phyloP scores from a whole-genome alignment of 129 eudicot species.

The Escallonia herrerae region DNA sequence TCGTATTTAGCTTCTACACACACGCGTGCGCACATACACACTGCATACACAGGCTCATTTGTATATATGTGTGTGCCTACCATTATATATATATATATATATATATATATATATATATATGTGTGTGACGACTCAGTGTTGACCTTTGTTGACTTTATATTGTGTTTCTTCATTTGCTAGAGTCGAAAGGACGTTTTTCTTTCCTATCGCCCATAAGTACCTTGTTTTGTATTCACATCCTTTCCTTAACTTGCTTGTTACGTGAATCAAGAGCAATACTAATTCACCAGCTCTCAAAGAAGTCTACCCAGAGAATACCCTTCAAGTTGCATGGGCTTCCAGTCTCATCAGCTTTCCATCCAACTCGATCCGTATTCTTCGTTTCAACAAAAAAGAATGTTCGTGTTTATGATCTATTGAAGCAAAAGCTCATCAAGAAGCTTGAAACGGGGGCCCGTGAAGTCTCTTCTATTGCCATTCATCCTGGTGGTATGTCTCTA shows the following conservation, averaged over 20 bases:
- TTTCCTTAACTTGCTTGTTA: slow-evolving; percentile 52
- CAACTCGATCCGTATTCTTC: slow-evolving; percentile 78
- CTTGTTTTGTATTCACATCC: too few species aligned
- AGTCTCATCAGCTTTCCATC: slow-evolving; percentile 82
- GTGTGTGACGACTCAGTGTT: too few species aligned
- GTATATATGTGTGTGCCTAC: too few species aligned
- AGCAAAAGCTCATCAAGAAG: slow-evolving; percentile 47
- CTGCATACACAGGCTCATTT: too few species aligned
- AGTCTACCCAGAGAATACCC: slow-evolving; percentile 64
- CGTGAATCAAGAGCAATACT: slow-evolving; percentile 79
- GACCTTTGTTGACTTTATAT: too few species aligned
- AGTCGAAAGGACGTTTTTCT: too few species aligned
- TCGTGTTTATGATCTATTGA: slow-evolving; percentile 56
- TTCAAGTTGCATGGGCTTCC: slow-evolving; percentile 89
- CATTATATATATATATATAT: too few species aligned
- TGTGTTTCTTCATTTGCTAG: too few species aligned
- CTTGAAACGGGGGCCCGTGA: slow-evolving; percentile 53
- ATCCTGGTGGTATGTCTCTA: slow-evolving; percentile 73
- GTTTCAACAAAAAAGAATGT: slow-evolving; percentile 77
- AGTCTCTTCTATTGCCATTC: slow-evolving; percentile 54
- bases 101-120: too few species aligned
- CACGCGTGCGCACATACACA: too few species aligned
- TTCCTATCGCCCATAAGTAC: too few species aligned
- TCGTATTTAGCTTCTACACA: too few species aligned
- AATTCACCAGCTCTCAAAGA: slow-evolving; percentile 85